Evolutionary conservation across 2,329 filamentous ascomycete species (phyloP), one percentile per base, ranked within the genome.

Genomic region (Xylariaceae sp.): DNA sequence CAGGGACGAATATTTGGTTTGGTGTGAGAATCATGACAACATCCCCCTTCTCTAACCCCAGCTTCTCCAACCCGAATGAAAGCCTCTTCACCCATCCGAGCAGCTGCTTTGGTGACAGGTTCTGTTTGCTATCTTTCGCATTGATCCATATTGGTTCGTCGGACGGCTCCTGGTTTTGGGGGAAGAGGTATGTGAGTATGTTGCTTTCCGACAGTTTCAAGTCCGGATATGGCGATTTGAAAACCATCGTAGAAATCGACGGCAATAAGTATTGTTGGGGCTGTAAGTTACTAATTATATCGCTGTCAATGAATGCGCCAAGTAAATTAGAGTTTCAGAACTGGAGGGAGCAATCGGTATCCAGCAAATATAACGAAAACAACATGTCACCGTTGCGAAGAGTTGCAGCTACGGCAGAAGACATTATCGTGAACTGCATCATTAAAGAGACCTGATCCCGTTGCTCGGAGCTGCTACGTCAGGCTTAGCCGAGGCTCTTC

Each of bases 61-160:
- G 31, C 17, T 19, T 14, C 31, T 46, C 28, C 31, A 46, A 36
- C n/a, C 44, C 44, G 31, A 46, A 28, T 36, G 6, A 12, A 28
- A 46, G 31, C 13, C 44, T 17, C 31, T 36, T 14, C 28, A 36
- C 44, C 44, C n/a, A 36, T 7, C 6, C 28, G 14, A 18, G 42
- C 42, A 45, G 5, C 22, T 18, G 42, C 42, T 45, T 45, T 16
- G 42, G 42, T n/a, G 42, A 45, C 9, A 45, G 42, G n/a, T 45
- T 28, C 17, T 22, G 17, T 9, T 31, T 31, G 5, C 11, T n/a
- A 28, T 45, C 44, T 36, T 46, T 34, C 12, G 44, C 44, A 28
- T 46, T 28, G 7, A 46, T 13, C 44, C 18, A 12, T 31, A 46
- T 34, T 7, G 31, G 44, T 19, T 46, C 44, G n/a, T 46, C 19